Base-by-base conservation (phyloP, 805 yeast genomes). In the Metschnikowia orientalis region DNA sequence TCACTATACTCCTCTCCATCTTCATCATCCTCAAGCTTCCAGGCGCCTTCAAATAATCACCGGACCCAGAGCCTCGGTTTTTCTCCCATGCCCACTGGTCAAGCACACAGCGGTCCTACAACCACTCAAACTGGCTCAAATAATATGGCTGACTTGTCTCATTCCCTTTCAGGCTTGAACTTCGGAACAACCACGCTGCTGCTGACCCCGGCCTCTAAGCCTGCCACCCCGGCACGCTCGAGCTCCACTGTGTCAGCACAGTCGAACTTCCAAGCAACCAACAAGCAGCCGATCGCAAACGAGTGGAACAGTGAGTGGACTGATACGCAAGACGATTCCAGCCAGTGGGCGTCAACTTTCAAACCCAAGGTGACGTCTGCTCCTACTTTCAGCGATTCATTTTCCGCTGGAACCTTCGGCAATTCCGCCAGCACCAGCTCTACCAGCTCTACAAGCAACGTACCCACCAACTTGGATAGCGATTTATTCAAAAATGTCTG, bases 1-100 rank as follows among this genome's bases (percentile, higher is more conserved):
- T 87, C 97, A 15, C 69, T 92, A 33, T 92, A 92, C 56, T 76
- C 94, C 1, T 73, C 68, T 9, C 70, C 70, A 12, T 56, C 69
- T 2, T 56, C 84, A 2, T 83, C 81, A 13, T 59, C 65, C 12
- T 56, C 62, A 8, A 37, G 42, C 18, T 35, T 41, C 5, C 39
- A 37, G 30, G 26, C 14, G 3, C 26, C 20, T 6, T 13, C 32
- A 6, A 39, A 27, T 15, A 20, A 12, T 16, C 30, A 26, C 13
- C 23, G 22, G 9, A 23, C 32, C 10, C 33, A 26, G 6, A 20
- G 27, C 12, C 30, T 18, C 13, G 9, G 28, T n/a, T 16, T 29
- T 6, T 21, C 32, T 29, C 15, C 20, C 9, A 18, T 15, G 8
- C 29, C 34, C 13, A 17, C 5, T 15, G 13, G 15, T 6, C 32